Base-by-base conservation (phyloP, 805 yeast species). In the Peterozyma toletana region DNA sequence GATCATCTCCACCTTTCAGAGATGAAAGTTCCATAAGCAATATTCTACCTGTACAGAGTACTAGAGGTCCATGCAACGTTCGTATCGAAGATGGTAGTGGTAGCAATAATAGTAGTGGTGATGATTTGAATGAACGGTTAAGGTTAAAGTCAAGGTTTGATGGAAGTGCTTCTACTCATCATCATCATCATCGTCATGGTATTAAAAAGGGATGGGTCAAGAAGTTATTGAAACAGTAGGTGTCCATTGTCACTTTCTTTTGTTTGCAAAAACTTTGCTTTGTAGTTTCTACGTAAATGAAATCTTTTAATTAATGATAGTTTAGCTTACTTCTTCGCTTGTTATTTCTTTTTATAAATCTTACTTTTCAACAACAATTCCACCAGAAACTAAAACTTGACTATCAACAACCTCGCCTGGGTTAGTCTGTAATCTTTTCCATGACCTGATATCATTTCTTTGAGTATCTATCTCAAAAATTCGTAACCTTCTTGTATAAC, bases 401-500 rank as follows among this genome's bases (percentile, higher is more conserved):
- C 58, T 53, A 53, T 84, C 88, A 40, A 79, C 56, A 3, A 43
- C 50, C 6, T 57, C 59, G 0, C 63, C 66, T 1, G 83, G 81
- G 5, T 72, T 67, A 18, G 75, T 70, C 53, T 84, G 83, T 14
- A 80, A 58, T 47, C 93, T 63, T 60, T 90, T 89, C 89, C 95
- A 87, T 2, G 88, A 75, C 33, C 56, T 60, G 30, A 83, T 76
- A 15, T 64, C 64, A 2, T 73, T 70, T 1, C 59, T 56, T 7
- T 60, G 54, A 1, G 75, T 57, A 57, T 88, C 82, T 11, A 90
- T 53, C 36, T 85, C 88, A 57, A 71, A 91, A 0, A 83, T 53
- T 40, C 99, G 70, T 38, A 88, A 55, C 44, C 97, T 72, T 53
- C 99, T 76, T n/a, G 83, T 70, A 30, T 83, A 86, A 2, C 90